Base-by-base conservation (phyloP, 2,329 filamentous ascomycete species). In the Colletotrichum sp. region DNA sequence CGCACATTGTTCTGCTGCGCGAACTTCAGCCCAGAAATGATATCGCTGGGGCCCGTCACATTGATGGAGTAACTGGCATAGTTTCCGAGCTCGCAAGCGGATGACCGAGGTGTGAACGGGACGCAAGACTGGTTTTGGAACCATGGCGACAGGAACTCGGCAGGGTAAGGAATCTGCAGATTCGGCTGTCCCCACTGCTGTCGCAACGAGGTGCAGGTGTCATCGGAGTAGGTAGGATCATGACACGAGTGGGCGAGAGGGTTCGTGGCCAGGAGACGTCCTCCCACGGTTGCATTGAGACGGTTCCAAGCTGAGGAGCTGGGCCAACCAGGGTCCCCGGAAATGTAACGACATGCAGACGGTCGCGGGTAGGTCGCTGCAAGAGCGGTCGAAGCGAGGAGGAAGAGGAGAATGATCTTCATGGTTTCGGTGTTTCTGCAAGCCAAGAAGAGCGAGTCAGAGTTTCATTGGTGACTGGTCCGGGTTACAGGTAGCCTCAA, bases 101-200 rank as follows among this genome's bases (percentile, higher is more conserved):
- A 39, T 39, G 36, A 39, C 15, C 36, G 36, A 18, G 36, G 16
- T 18, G 36, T 39, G 2, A 39, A 39, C 36, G 36, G 36, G 16
- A 39, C 36, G 16, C 36, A 39, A 1, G 36, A 39, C 36, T 39
- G 36, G 16, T 39, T 39, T 4, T 39, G 36, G 16, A 39, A 39
- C 36, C 36, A 39, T 2, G 36, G 36, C 0, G 52, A 57, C 52
- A 57, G 52, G 5, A 57, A 57, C 3, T 57, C 52, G 21, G 52
- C 52, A 57, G 52, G 52, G 52, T 57, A 57, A 57, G 52, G 52
- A 16, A 57, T 57, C 24, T 57, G 52, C 52, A 1, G 85, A 88
- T 2, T 86, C 81, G 77, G 86, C 89, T 26, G 86, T 83, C 0
- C 90, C 90, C 12, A 84, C 85, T 82, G 5, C 84, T 81, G 2